These are phyloP conservation scores for Talaromyces rugulosus DNA, from an alignment of 2,329 filamentous ascomycete species.

Conservation along the genomic window DNA sequence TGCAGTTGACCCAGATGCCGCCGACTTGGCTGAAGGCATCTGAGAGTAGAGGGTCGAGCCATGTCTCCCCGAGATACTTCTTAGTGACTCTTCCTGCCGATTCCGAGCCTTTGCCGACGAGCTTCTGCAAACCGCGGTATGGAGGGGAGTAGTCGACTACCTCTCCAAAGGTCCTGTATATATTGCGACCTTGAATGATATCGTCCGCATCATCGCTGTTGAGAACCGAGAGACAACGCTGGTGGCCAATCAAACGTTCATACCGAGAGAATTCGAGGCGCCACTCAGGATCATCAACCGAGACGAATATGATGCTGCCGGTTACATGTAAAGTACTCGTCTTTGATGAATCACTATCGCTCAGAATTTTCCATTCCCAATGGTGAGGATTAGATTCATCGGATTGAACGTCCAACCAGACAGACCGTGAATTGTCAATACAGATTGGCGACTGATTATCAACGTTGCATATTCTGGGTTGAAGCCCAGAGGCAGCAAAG, in stretches of 20 bases:
- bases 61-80: constrained; percentile 10
- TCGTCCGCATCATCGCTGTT: constrained; percentile 15
- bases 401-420: constrained; percentile 27
- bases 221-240: constrained; percentile 18
- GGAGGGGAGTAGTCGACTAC: constrained; percentile 13
- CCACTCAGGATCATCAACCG: constrained; percentile 14
- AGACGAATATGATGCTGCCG: constrained; percentile 22
- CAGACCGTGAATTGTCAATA: constrained; percentile 22
- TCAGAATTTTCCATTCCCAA: constrained; percentile 29
- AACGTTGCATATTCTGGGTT: constrained; percentile 29
- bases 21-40: constrained; percentile 30
- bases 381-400: constrained; percentile 9
- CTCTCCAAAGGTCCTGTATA: constrained; percentile 14
- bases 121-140: constrained; percentile 14
- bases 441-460: constrained; percentile 31
- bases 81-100: constrained; percentile 16
- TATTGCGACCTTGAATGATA: constrained; percentile 16
- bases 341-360: constrained; percentile 1
- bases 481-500: constrained; percentile 10
- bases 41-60: constrained; percentile 18
- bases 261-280: constrained; percentile 25
- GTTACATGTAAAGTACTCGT: constrained; percentile 20
- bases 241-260: constrained; percentile 30
- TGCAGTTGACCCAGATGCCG: constrained; percentile 27
- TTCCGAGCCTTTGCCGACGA: constrained; percentile 17